Evolutionary conservation across 2,329 filamentous ascomycete species (phyloP), one percentile per base, ranked within the genome.

Genomic region (Xylariaceae sp.): DNA sequence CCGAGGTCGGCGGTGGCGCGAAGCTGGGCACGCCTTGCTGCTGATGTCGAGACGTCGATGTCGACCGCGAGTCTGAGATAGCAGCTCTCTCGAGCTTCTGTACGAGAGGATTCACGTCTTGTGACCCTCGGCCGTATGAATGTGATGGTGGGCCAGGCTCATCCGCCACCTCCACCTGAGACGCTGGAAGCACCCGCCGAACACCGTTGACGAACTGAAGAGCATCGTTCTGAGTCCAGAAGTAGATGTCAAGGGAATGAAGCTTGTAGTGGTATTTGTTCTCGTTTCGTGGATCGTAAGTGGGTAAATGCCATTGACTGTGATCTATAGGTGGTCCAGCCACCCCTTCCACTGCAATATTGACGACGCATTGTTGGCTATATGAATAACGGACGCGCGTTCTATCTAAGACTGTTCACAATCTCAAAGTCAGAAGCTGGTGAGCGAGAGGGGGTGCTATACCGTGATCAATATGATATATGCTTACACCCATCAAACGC

Each of bases 251-350:
- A 43, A 90, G 61, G 0, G 82, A 83, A 59, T 88, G 81, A 7
- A 91, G 74, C 59, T 80, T 81, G 66, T 89, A 89, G 70, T 89
- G 79, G 61, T 89, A 89, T 61, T 85, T 88, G 59, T 78, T 81
- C 62, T 89, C 79, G 62, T 88, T 87, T 38, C 73, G 73, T 2
- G 79, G 79, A 60, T 90, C 85, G 60, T 76, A 85, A 1, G 80
- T 81, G 2, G 85, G 85, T 6, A 90, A 72, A 62, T 88, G 84
- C 87, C 86, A 90, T 61, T 89, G 72, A 47, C 75, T 75, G 35
- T 68, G 67, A 49, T 76, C 58, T 48, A 48, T 45, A 13, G 57
- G 54, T 43, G 48, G 41, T 9, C 54, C 62, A 41, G 68, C 56
- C 44, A 65, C 55, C 42, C 72, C 69, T 48, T 83, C 78, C 32